phyloP scores from a whole-genome alignment of 495 filamentous ascomycete genomes.

The Penicillium coprophilum region DNA sequence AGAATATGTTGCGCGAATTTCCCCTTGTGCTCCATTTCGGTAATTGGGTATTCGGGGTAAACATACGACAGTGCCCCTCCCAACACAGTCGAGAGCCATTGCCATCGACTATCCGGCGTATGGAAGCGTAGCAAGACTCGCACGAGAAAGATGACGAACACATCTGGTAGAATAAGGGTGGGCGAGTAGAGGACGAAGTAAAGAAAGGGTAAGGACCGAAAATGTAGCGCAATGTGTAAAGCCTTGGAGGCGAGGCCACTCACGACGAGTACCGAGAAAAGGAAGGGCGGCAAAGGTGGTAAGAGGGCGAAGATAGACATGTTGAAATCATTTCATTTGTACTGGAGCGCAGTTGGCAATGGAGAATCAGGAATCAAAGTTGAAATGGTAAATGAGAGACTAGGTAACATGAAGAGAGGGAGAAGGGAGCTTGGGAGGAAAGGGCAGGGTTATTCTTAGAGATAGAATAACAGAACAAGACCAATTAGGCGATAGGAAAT shows the following conservation, averaged over 20 bases:
- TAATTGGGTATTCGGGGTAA: background rate
- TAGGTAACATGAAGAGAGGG: background rate
- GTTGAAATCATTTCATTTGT: slow-evolving; percentile 26
- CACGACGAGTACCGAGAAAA: slow-evolving; percentile 39
- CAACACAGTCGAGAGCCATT: slow-evolving; percentile 29
- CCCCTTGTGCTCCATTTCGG: background rate
- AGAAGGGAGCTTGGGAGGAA: background rate
- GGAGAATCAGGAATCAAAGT: background rate
- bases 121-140: slow-evolving; percentile 31
- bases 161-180: slow-evolving; percentile 37
- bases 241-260: slow-evolving; percentile 38
- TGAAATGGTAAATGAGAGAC: background rate
- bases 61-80: slow-evolving; percentile 39
- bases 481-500: slow-evolving; percentile 9
- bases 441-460: slow-evolving; percentile 7
- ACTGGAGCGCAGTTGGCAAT: background rate
- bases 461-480: slow-evolving; percentile 2
- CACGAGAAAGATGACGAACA: slow-evolving; percentile 33
- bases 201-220: slow-evolving; percentile 36
- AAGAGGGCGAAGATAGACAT: slow-evolving; percentile 26
- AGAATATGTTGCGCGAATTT: slow-evolving; percentile 1
- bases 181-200: slow-evolving; percentile 40
- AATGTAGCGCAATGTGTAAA: slow-evolving; percentile 39
- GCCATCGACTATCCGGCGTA: slow-evolving; percentile 21
- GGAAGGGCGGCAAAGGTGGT: slow-evolving; percentile 31